These are phyloP conservation scores for Colletotrichum shisoi DNA, from an alignment of 2,329 filamentous ascomycete species.

Conservation along the genomic window DNA sequence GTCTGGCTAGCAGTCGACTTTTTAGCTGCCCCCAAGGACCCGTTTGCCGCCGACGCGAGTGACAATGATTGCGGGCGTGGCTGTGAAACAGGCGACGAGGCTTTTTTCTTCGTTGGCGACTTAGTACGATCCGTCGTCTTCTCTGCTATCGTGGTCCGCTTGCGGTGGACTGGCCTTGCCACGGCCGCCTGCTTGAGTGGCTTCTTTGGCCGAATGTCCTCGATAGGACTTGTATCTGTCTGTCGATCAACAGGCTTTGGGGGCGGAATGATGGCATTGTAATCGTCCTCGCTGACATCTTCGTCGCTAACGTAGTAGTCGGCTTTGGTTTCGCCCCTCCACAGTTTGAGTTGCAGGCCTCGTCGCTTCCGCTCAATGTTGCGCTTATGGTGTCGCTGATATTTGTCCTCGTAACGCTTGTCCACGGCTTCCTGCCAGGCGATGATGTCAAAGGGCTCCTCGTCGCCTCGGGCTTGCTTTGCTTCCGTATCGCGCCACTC, in stretches of 20 bases:
- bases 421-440: conserved; percentile 43
- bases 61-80: conserved; percentile 7
- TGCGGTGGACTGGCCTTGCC: conserved; percentile 5
- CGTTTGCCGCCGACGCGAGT: conserved; percentile 27
- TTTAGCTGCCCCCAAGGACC: conserved; percentile 50
- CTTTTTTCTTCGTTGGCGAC: background rate
- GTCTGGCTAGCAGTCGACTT: conserved; percentile 37
- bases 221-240: background rate
- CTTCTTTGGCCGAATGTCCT: background rate
- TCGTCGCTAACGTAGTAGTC: conserved; percentile 37
- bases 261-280: conserved; percentile 34
- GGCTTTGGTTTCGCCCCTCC: conserved; percentile 31
- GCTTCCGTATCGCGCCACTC: conserved; percentile 56
- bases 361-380: conserved; percentile 29
- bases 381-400: conserved; percentile 29
- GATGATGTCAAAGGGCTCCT: conserved; percentile 51
- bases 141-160: background rate
- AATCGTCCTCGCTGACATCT: conserved; percentile 24
- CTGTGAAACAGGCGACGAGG: background rate
- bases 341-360: conserved; percentile 28
- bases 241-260: conserved; percentile 18
- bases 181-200: conserved; percentile 4
- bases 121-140: conserved; percentile 9
- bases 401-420: conserved; percentile 29
- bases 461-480: conserved; percentile 47